Evolutionary conservation across 495 filamentous ascomycete species (phyloP), one percentile per base, ranked within the genome.

Genomic region (Penicillium maclennaniae): DNA sequence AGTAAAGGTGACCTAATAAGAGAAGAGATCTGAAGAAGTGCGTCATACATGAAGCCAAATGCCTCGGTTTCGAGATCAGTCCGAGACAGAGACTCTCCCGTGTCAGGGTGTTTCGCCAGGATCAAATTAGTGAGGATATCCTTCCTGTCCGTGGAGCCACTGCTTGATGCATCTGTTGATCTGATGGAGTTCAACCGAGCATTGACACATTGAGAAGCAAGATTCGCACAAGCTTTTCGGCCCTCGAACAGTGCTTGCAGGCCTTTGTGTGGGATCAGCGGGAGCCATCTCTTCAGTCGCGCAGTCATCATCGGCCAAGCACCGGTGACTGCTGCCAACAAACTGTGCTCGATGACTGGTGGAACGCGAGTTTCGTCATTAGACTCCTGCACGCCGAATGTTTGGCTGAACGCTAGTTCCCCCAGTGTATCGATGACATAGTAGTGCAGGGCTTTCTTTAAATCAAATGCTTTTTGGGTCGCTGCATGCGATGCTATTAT

Each of bases 61-160:
- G 52, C 52, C 26, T 54, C 52, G 8, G 52, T 54, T 43, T 54
- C 52, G 17, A 54, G 45, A 10, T 54, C 52, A 21, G 19, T 44
- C 16, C 49, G 44, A 0, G 38, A 43, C 14, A 54, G 25, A 31
- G 16, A 43, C 15, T 54, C 45, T 1, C 52, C 52, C 12, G 52
- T 49, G 20, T 54, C 52, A 7, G 52, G 52, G 16, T 54, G 45
- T 19, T 54, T 54, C 10, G 52, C 45, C 21, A 48, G 27, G n/a
- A 54, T 54, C 17, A 54, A 27, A 54, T 54, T 54, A 8, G 52
- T 54, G 12, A 54, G 42, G 21, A 54, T 54, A 25, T 54, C 52
- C 19, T 54, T 54, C 12, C 52, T 47, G 4, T 44, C 39, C 12
- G 25, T 28, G 0, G 28, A 2, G 19, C 4, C 17, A 6, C 26